Evolutionary conservation across 2,329 filamentous ascomycete species (phyloP), one percentile per base, ranked within the genome.

Genomic region (Paracoccidioides brasiliensis): DNA sequence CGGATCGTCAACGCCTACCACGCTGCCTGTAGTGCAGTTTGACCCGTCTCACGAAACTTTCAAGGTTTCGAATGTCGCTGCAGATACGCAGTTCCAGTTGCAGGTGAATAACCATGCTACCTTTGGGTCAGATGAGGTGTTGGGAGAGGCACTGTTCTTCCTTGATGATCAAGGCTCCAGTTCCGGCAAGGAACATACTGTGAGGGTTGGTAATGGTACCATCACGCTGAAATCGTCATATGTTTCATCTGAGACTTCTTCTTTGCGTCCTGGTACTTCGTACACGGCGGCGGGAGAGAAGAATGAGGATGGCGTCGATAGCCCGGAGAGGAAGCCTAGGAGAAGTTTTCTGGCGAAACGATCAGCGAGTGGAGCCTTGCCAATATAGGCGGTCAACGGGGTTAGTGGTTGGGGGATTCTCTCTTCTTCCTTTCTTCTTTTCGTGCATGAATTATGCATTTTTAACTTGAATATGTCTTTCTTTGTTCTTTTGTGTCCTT

Each of bases 141-240:
- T 98, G 0, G 93, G 93, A 54, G 90, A 97, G 66, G 81, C 81
- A 4, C 69, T 86, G n/a, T 95, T 95, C 73, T 90, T 94, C 67
- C 81, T 98, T n/a, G 89, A 91, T 60, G 91, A 98, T 67, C 79
- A 81, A 60, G 77, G 79, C 7, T 80, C 78, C 1, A 80, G 81
- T 2, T 74, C 77, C 0, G 81, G 80, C 9, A 75, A 78, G 37
- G 85, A 91, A 62, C 93, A 91, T 75, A 76, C 81, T 43, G 72
- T 98, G 53, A 79, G 75, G 38, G 83, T 90, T 32, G 91, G 91
- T 10, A 77, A 74, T 40, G 90, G 89, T 30, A 79, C 73, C 1
- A 84, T 96, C 0, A 76, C 82, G 0, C 69, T 96, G 49, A 85
- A 83, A 74, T 93, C 85, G 67, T 81, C 76, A 54, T 96, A 95